Evolutionary conservation across 2,329 filamentous ascomycete species (phyloP).

Genomic region (Hypomyces rosellus): DNA sequence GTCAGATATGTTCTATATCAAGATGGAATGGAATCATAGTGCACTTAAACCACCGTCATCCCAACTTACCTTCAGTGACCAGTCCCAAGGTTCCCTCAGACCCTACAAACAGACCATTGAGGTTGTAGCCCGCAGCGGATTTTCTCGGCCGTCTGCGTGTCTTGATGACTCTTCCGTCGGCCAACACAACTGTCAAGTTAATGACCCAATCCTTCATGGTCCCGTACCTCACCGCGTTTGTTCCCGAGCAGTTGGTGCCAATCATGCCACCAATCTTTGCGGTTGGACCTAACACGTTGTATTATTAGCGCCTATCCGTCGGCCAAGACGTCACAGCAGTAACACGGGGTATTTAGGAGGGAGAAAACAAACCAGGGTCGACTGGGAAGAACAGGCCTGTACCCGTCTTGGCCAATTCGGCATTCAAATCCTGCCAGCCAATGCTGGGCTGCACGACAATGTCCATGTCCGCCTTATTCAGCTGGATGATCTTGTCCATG

Average conservation of each 20-base stretch:
- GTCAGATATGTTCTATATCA: background rate
- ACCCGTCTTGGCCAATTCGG: slow-evolving; percentile 58
- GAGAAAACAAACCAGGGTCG: slow-evolving; percentile 60
- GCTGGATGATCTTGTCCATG: slow-evolving; percentile 75
- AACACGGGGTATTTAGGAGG: background rate
- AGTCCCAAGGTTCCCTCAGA: slow-evolving; percentile 77
- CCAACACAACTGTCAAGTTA: slow-evolving; percentile 73
- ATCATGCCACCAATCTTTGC: slow-evolving; percentile 81
- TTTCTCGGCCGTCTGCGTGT: slow-evolving; percentile 72
- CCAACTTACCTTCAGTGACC: slow-evolving; percentile 58
- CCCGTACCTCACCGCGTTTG: slow-evolving; percentile 73
- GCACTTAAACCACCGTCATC: background rate
- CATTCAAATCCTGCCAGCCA: slow-evolving; percentile 87
- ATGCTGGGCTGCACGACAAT: slow-evolving; percentile 86
- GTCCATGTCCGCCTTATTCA: slow-evolving; percentile 87
- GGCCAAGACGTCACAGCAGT: background rate
- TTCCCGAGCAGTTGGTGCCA: slow-evolving; percentile 71
- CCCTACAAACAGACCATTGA: slow-evolving; percentile 73
- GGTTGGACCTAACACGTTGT: slow-evolving; percentile 40
- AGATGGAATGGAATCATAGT: background rate
- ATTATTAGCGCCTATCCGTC: background rate
- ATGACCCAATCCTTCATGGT: slow-evolving; percentile 89
- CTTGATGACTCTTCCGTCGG: slow-evolving; percentile 74
- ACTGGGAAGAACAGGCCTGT: slow-evolving; percentile 85
- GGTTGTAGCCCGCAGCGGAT: slow-evolving; percentile 75